Percentiles rank a stretch among this genome's conserved stretches.
Conservation (phyloP, 2,329 filamentous ascomycete genomes). For the Colletotrichum spinosum region DNA sequence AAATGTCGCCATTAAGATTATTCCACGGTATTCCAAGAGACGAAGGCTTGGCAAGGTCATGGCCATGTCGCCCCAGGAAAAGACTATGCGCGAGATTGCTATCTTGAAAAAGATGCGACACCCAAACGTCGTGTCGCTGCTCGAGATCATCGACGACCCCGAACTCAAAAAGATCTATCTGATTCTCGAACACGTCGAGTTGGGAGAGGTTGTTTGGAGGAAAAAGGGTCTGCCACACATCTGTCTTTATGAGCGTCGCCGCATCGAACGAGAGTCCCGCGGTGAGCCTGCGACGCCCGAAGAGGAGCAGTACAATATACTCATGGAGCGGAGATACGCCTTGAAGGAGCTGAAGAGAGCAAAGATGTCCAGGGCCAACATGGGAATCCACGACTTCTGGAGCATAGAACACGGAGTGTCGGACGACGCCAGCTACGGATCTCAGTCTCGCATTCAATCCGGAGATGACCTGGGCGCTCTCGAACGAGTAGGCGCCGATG, state of each 20-base stretch:
- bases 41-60: constrained; percentile 88
- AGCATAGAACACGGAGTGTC: constrained; percentile 83
- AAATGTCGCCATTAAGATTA: constrained; percentile 97
- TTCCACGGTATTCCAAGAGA: constrained; percentile 93
- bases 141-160: constrained; percentile 98
- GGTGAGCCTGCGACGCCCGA: constrained; percentile 69
- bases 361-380: constrained; percentile 62
- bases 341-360: constrained; percentile 68
- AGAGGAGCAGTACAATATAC: constrained; percentile 70
- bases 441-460: constrained; percentile 57
- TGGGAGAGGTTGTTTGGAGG: constrained; percentile 94
- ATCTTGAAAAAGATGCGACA: constrained; percentile 98
- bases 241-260: constrained; percentile 82
- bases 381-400: constrained; percentile 76
- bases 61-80: constrained; percentile 74
- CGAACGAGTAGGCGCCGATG: constrained; percentile 43
- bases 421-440: constrained; percentile 59
- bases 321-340: constrained; percentile 69
- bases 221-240: constrained; percentile 88
- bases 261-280: constrained; percentile 79
- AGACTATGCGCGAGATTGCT: constrained; percentile 95
- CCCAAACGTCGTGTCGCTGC: constrained; percentile 93
- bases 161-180: constrained; percentile 98
- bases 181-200: constrained; percentile 93
- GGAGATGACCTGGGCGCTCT: constrained; percentile 52